A percentile compares a stretch with the other conserved stretches of the same genome.
phyloP scores from a whole-genome alignment of 495 filamentous ascomycete species.

The Trichoderma asperelloides region DNA sequence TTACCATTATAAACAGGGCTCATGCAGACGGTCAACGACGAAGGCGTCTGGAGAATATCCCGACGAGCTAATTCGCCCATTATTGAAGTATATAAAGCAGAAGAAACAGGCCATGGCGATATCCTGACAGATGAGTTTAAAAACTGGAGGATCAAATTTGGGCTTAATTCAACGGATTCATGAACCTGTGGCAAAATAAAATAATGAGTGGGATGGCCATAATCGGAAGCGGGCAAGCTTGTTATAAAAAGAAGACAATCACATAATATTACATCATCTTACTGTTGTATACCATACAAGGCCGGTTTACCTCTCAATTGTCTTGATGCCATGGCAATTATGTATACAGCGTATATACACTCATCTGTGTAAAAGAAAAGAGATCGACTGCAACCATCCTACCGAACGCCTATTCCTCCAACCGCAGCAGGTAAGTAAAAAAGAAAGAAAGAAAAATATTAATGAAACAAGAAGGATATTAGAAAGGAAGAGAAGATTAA shows the following conservation, averaged over 20 bases:
- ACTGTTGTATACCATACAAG: too few species aligned
- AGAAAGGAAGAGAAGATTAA: not conserved
- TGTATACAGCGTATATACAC: not conserved
- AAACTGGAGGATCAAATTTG: constrained; percentile 56
- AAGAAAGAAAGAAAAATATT: not conserved
- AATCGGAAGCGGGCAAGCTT: not conserved
- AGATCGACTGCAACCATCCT: not conserved
- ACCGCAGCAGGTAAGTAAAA: not conserved
- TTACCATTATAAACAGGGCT: constrained; percentile 38
- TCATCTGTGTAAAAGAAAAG: not conserved
- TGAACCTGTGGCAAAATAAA: not conserved
- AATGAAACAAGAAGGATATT: not conserved
- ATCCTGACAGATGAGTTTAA: constrained; percentile 73
- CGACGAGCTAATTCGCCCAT: constrained; percentile 42
- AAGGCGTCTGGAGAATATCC: constrained; percentile 78
- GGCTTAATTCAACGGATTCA: constrained; percentile 11
- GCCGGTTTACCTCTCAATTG: too few species aligned
- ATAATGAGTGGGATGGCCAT: not conserved
- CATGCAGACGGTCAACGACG: constrained; percentile 53
- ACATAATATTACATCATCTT: too few species aligned
- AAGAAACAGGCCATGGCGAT: constrained; percentile 62
- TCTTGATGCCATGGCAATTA: too few species aligned
- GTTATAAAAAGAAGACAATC: not conserved
- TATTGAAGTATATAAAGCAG: constrained; percentile 64
- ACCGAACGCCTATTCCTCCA: not conserved